These are phyloP conservation scores for Dothistroma pini DNA, from an alignment of 2,329 filamentous ascomycete genomes.

Conservation along the genomic window DNA sequence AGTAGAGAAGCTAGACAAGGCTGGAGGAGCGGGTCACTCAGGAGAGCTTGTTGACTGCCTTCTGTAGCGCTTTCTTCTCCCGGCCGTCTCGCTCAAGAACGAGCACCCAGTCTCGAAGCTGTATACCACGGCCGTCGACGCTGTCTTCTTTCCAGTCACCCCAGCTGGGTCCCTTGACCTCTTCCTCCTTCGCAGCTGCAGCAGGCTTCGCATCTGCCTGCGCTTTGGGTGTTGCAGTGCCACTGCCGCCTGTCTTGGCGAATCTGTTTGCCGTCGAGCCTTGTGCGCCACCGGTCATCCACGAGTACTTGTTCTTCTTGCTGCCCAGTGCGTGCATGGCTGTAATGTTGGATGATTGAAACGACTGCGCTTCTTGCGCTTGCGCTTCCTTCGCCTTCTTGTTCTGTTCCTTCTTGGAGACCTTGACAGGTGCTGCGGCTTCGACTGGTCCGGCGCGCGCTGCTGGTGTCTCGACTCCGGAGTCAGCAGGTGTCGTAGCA, in stretches of 20 bases:
- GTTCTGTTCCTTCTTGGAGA: slow-evolving; percentile 85
- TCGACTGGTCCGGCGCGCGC: slow-evolving; percentile 36
- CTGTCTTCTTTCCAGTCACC: slow-evolving; percentile 62
- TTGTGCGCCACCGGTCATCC: slow-evolving; percentile 64
- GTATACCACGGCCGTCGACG: slow-evolving; percentile 72
- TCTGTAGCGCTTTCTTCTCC: slow-evolving; percentile 61
- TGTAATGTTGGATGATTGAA: slow-evolving; percentile 78
- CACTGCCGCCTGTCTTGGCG: slow-evolving; percentile 28
- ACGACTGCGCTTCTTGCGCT: slow-evolving; percentile 45
- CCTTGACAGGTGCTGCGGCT: slow-evolving; percentile 52
- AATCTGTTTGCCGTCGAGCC: slow-evolving; percentile 49
- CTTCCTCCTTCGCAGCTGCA: slow-evolving; percentile 17
- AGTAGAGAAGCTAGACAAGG: slow-evolving; percentile 1
- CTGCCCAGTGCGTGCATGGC: slow-evolving; percentile 65
- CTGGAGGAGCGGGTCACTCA: not conserved
- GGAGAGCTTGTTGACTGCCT: slow-evolving; percentile 37
- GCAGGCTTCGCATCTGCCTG: slow-evolving; percentile 13
- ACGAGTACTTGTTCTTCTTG: slow-evolving; percentile 67
- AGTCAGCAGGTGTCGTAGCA: slow-evolving; percentile 16
- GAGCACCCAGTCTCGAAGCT: slow-evolving; percentile 76
- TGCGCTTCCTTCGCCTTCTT: slow-evolving; percentile 70
- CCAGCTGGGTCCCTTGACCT: slow-evolving; percentile 31
- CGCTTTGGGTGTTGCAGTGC: slow-evolving; percentile 28
- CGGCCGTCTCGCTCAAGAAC: slow-evolving; percentile 75
- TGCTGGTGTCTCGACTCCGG: slow-evolving; percentile 27